phyloP scores from a whole-genome alignment of 345 rosid species.

The Corchorus capsularis region DNA sequence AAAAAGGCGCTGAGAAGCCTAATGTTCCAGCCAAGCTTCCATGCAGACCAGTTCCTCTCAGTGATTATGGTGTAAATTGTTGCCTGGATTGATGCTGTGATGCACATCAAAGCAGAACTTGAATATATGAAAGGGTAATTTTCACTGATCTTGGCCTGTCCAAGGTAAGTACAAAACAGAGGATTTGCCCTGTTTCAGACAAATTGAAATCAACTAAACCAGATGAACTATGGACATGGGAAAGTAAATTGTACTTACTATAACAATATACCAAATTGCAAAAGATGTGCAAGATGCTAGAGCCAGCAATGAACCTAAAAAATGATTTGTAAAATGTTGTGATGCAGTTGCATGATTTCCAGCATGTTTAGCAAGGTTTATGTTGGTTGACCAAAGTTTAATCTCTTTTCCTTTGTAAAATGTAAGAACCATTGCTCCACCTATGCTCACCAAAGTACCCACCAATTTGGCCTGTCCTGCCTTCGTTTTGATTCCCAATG shows the following conservation, averaged over 20 bases:
- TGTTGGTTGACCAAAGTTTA: slow-evolving; percentile 33
- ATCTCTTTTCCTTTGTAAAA: slow-evolving; percentile 51
- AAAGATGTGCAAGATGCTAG: not conserved
- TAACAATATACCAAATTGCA: slow-evolving; percentile 6
- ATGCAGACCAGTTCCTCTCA: slow-evolving; percentile 47
- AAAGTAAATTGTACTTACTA: not conserved
- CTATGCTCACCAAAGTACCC: slow-evolving; percentile 54
- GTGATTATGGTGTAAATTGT: slow-evolving; percentile 35
- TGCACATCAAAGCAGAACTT: slow-evolving; percentile 42
- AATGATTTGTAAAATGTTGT: not conserved
- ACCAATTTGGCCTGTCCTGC: slow-evolving; percentile 52
- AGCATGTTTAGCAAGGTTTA: slow-evolving; percentile 35
- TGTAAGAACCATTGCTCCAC: slow-evolving; percentile 61
- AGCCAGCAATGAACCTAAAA: slow-evolving; percentile 1
- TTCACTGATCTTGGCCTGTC: slow-evolving; percentile 46
- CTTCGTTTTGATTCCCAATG: slow-evolving; percentile 21
- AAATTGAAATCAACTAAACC: no score
- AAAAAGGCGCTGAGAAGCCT: slow-evolving; percentile 44
- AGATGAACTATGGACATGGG: not conserved
- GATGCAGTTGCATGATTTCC: not conserved
- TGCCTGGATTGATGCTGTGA: slow-evolving; percentile 46
- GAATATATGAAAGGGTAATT: slow-evolving; percentile 49
- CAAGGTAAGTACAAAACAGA: no score
- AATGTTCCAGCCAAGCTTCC: slow-evolving; percentile 63
- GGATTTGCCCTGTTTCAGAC: no score